These are phyloP conservation scores for Rachicladosporium sp. DNA, from an alignment of 2,329 filamentous ascomycete species.

Conservation along the genomic window DNA sequence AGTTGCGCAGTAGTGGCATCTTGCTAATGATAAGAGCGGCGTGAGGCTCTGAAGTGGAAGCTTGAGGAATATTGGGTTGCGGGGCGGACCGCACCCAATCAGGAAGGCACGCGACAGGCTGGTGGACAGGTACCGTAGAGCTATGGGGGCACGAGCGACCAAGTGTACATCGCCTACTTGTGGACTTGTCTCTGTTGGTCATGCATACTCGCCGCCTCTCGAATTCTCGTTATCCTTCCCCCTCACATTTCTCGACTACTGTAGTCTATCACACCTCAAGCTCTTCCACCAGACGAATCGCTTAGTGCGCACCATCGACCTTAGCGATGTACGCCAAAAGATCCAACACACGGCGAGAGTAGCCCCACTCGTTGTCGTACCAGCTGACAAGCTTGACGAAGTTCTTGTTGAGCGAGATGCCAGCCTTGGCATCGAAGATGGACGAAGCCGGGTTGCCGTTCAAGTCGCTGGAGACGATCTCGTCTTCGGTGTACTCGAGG, in stretches of 20 bases:
- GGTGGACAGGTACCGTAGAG: too few species aligned
- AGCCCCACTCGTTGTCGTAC: conserved; percentile 92
- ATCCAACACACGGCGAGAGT: conserved; percentile 66
- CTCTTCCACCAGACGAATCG: neutral
- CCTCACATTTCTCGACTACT: conserved; percentile 1
- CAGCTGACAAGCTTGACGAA: conserved; percentile 97
- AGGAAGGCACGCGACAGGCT: too few species aligned
- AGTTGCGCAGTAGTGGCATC: too few species aligned
- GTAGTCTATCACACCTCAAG: too few species aligned
- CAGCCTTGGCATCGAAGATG: conserved; percentile 98
- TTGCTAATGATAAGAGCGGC: too few species aligned
- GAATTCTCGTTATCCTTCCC: neutral
- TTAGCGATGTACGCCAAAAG: conserved; percentile 32
- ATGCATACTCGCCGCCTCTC: too few species aligned
- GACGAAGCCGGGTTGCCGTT: conserved; percentile 88
- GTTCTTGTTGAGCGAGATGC: conserved; percentile 96
- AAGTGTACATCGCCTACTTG: too few species aligned
- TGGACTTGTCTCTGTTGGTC: too few species aligned
- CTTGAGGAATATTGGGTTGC: too few species aligned
- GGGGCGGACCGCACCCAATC: too few species aligned
- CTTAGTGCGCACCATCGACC: conserved; percentile 24
- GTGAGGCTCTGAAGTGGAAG: too few species aligned
- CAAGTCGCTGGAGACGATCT: conserved; percentile 85
- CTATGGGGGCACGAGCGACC: too few species aligned
- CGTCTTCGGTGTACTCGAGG: conserved; percentile 92